Conservation (phyloP, 441 rosid genomes). For the Metrosideros polymorpha region DNA sequence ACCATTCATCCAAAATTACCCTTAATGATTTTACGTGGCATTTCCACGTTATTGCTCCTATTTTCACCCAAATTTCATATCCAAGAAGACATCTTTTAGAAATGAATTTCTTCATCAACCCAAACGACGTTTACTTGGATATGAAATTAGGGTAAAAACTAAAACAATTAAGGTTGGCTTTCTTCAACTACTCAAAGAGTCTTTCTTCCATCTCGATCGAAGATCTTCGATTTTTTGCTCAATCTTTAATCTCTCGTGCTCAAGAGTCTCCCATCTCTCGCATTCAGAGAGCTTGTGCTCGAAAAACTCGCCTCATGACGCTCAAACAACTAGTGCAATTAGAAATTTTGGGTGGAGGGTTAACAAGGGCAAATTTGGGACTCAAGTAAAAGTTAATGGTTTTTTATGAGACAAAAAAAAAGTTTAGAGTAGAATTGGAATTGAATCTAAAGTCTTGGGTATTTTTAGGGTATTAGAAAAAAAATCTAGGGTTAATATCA, state of each 20-base stretch:
- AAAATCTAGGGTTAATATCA: no score
- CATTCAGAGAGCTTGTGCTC: neutral
- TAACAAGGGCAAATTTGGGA: no score
- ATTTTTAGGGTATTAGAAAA: no score
- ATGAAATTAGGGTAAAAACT: no score
- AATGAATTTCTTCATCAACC: neutral
- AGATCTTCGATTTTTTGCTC: neutral
- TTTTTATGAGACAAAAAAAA: no score
- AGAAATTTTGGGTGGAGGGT: no score
- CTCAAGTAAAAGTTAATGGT: no score
- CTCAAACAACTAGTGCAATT: fast-evolving
- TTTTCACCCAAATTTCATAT: neutral
- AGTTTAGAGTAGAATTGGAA: no score
- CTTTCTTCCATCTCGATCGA: fast-evolving
- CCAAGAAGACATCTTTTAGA: no score
- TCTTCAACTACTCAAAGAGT: neutral
- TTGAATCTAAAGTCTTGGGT: no score
- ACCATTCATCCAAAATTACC: fast-evolving
- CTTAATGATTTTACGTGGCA: fast-evolving
- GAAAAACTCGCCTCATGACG: no score
- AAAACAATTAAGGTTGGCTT: no score
- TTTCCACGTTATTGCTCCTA: neutral
- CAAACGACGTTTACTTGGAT: neutral
- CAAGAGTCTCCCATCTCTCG: neutral
- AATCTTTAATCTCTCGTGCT: neutral